Base-by-base conservation (phyloP, 2,329 filamentous ascomycete genomes). In the Epichloe hybrida region DNA sequence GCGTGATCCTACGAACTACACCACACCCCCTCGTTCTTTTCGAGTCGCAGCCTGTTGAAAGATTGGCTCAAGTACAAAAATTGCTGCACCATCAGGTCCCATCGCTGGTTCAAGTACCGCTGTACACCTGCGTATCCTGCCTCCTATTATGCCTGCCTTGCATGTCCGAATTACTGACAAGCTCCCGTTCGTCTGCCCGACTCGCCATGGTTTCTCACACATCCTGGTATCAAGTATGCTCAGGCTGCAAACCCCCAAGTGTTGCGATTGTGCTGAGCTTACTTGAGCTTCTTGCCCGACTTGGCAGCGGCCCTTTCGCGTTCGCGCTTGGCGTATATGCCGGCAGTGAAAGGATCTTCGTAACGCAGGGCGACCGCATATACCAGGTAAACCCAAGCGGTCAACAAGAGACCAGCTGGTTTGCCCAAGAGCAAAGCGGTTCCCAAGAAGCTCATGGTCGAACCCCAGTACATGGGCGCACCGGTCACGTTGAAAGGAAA, bases 401-500 rank as follows among this genome's bases (percentile, higher is more conserved):
- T 89, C 59, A 96, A 66, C 48, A 91, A 61, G 38, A 97, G 58
- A 1, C 93, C 93, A 1, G 91, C 93, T 0, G 89, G 89, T 71
- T 89, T 93, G 50, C 87, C 89, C 62, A 83, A 88, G 65, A 88
- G 80, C 52, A 98, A 70, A 5, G 91, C 88, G 2, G 85, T 86
- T 23, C 88, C 93, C 52, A 97, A 70, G 70, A 98, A 98, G 70
- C 85, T 91, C 77, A 95, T 76, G 23, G 91, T 93, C 55, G 84
- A 88, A 52, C 93, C 93, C 72, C 89, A 86, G 74, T 98, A 98
- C 93, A 98, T 98, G 55, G 93, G 93, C 49, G 88, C 85, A 57
- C 81, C 80, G 50, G 84, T 90, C 54, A 97, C 77, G 68, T 86
- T 97, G 77, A 98, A 98, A 2, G 93, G 93, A 66, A 98, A 98